Evolutionary conservation across 2,329 filamentous ascomycete species (phyloP), one percentile per base, ranked within the genome.

Genomic region (Aspergillus latus): DNA sequence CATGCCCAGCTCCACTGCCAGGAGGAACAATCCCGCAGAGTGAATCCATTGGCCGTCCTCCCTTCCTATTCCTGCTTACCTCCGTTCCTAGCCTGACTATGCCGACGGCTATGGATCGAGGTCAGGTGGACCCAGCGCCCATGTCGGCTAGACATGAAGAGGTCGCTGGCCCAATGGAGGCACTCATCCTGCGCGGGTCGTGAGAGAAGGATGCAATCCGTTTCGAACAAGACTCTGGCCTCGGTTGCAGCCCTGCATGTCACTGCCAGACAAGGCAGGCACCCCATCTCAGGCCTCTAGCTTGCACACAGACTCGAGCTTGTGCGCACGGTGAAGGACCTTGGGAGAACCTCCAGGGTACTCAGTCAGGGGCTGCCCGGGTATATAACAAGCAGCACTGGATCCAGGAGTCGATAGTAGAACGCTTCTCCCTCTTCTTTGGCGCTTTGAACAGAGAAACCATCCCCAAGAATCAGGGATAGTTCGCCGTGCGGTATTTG

Each of bases 311-410:
- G 3, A 9, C 13, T 26, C 5, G 16, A 32, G 5, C 3, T 26
- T 5, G 48, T 32, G 43, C 11, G 7, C 11, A 34, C 37, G 13
- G 5, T n/a, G 28, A n/a, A 45, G 45, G 45, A 47, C 45, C 45
- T 47, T 47, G 45, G 36, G 43, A 29, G 15, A 34, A 42, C 36
- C 42, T 48, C 48, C 53, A 51, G 53, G 53, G 53, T 56, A 51
- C 53, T 47, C 53, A 56, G 21, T 15, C 29, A 47, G 40, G 26
- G 47, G 40, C 1, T 32, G 9, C 21, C 5, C 39, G 16, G 8
- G 49, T 29, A 56, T 56, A 56, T 56, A 56, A 56, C 13, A 32
- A n/a, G 16, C 5, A 11, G 10, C 11, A 39, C n/a, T 4, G 8
- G 43, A 32, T 16, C 11, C 13, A 3, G 37, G 7, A 9, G n/a